Conservation (phyloP, 352 stramenopile species). For the Phytopythium aichiense region DNA sequence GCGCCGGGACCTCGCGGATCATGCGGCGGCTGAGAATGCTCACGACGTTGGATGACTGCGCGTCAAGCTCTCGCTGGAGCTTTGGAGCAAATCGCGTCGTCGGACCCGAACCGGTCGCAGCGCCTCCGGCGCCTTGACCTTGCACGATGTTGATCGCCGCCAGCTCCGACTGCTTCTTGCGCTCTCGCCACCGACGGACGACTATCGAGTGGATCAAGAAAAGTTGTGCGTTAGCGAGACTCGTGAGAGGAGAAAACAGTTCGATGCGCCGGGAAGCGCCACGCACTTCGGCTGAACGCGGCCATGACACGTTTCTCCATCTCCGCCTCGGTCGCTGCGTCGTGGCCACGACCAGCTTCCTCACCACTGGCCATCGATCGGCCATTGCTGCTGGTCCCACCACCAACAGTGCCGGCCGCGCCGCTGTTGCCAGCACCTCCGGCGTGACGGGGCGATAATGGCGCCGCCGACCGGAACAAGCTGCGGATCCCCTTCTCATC, state of each 20-base stretch:
- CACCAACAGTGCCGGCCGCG: neutral
- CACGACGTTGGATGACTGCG: constrained; percentile 63
- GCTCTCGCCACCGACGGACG: constrained; percentile 57
- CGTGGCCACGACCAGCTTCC: neutral
- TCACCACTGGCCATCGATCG: neutral
- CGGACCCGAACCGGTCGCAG: constrained; percentile 13
- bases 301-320: constrained; percentile 35
- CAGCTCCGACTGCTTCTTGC: constrained; percentile 41
- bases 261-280: neutral
- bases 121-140: constrained; percentile 18
- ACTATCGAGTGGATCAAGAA: constrained; percentile 18
- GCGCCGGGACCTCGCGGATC: constrained; percentile 63
- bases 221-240: neutral
- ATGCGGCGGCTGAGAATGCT: constrained; percentile 71
- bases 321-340: constrained; percentile 3
- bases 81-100: constrained; percentile 21
- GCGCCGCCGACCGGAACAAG: constrained; percentile 1
- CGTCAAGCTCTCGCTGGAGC: constrained; percentile 43
- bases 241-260: neutral
- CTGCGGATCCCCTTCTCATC: constrained; percentile 24
- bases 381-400: neutral
- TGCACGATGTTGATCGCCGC: constrained; percentile 50
- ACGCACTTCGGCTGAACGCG: constrained; percentile 55
- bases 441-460: constrained; percentile 14
- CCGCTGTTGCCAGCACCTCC: constrained; percentile 7